A percentile compares a stretch with the other conserved stretches of the same genome.
phyloP scores from a whole-genome alignment of 2,329 filamentous ascomycete genomes.

The Canariomyces notabilis region DNA sequence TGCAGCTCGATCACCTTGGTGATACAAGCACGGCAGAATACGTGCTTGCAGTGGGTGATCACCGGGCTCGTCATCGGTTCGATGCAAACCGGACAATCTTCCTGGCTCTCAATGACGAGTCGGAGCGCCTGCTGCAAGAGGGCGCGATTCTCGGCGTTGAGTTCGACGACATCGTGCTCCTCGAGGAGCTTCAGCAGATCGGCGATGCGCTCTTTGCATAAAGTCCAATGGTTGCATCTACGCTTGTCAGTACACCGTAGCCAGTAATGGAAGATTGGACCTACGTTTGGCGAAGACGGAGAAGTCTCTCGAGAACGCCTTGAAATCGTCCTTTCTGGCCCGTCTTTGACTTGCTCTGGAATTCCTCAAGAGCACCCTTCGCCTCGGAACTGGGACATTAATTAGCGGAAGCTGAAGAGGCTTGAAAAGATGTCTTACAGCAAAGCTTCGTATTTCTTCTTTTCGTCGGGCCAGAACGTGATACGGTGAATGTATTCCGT shows the following conservation, averaged over 20 bases:
- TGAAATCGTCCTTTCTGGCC: constrained; percentile 57
- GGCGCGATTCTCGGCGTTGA: constrained; percentile 66
- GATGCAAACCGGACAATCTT: constrained; percentile 79
- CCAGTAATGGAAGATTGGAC: constrained; percentile 29
- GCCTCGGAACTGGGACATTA: constrained; percentile 57
- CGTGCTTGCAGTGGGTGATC: constrained; percentile 80
- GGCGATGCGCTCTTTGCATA: constrained; percentile 70
- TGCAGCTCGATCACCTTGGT: constrained; percentile 67
- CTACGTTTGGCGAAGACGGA: constrained; percentile 72
- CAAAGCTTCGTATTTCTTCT: constrained; percentile 71
- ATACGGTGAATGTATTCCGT: constrained; percentile 74
- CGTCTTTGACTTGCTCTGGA: constrained; percentile 42
- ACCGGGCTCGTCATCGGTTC: constrained; percentile 67
- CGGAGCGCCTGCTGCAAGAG: constrained; percentile 72
- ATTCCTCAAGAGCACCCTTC: constrained; percentile 62
- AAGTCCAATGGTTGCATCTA: constrained; percentile 79
- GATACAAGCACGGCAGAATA: constrained; percentile 72
- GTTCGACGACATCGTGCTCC: constrained; percentile 58
- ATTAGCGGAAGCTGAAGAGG: constrained; percentile 21
- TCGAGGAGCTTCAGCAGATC: constrained; percentile 68
- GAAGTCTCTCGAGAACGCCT: constrained; percentile 71
- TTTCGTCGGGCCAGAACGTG: constrained; percentile 67
- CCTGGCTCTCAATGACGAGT: constrained; percentile 71
- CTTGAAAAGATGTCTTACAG: constrained; percentile 42
- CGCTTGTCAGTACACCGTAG: constrained; percentile 1